A percentile compares a stretch with the other conserved stretches of the same genome.
Conservation (phyloP, 495 filamentous ascomycete genomes). For the Penicillium tannophilum region DNA sequence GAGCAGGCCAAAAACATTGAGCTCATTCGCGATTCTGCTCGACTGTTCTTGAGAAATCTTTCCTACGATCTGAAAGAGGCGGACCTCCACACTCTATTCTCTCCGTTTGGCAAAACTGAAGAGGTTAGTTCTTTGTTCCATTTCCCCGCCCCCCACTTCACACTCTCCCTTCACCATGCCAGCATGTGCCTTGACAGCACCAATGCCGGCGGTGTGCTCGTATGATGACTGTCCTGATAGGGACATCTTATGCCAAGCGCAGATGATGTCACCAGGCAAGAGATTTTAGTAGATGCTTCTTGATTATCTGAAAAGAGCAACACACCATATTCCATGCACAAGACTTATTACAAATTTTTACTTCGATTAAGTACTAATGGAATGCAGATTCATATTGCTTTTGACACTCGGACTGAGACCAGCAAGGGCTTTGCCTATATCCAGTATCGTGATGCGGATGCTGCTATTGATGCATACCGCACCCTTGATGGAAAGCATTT, state of each 20-base stretch:
- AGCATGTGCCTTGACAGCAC: constrained; percentile 11
- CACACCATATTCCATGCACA: constrained; percentile 40
- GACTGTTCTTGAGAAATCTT: constrained; percentile 88
- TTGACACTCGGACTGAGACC: constrained; percentile 61
- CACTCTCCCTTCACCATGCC: constrained; percentile 8
- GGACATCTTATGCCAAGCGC: constrained; percentile 90
- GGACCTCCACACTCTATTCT: constrained; percentile 72
- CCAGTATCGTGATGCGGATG: constrained; percentile 66
- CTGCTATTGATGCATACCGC: constrained; percentile 76
- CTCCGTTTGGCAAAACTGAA: constrained; percentile 69
- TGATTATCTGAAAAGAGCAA: constrained; percentile 52
- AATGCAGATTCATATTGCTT: constrained; percentile 76
- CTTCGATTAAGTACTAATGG: constrained; percentile 39
- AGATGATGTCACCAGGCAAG: constrained; percentile 66
- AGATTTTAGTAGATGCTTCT: constrained; percentile 83
- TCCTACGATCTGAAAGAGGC: constrained; percentile 78
- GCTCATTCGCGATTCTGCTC: constrained; percentile 51
- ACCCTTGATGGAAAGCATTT: constrained; percentile 78
- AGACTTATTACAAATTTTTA: constrained; percentile 21
- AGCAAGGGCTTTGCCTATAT: constrained; percentile 91
- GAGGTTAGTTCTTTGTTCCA: constrained; percentile 67
- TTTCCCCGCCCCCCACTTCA: constrained; percentile 13
- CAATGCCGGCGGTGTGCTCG: constrained; percentile 35
- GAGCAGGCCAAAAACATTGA: constrained; percentile 43
- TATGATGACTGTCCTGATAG: constrained; percentile 98